These are phyloP conservation scores for Blastobotrys illinoisensis DNA, from an alignment of 1,139 yeast species.

Conservation along the genomic window DNA sequence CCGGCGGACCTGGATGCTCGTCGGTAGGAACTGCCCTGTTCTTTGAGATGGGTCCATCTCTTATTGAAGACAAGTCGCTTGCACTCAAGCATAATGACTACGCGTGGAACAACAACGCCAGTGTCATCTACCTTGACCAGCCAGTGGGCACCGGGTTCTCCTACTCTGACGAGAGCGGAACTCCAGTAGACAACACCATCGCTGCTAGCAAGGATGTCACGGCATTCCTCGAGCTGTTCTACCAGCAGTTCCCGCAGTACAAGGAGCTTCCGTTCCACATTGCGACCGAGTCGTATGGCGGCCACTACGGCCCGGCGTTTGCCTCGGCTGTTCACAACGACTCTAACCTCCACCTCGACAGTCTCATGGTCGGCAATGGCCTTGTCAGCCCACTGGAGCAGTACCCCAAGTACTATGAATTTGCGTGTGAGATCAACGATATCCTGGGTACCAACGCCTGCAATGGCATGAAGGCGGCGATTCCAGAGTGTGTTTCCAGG, in stretches of 20 bases:
- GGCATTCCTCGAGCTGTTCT: slow-evolving; percentile 70
- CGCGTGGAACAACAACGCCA: slow-evolving; percentile 68
- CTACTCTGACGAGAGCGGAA: slow-evolving; percentile 26
- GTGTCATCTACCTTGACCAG: slow-evolving; percentile 66
- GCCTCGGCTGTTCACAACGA: slow-evolving; percentile 66
- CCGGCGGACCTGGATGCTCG: slow-evolving; percentile 73
- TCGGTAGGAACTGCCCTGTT: slow-evolving; percentile 53
- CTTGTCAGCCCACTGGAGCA: slow-evolving; percentile 72
- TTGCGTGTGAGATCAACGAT: slow-evolving; percentile 85
- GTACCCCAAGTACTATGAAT: slow-evolving; percentile 54
- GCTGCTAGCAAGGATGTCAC: slow-evolving; percentile 78
- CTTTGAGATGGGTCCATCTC: slow-evolving; percentile 64
- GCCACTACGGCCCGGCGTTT: slow-evolving; percentile 78
- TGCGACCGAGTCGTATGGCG: slow-evolving; percentile 86
- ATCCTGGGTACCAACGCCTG: slow-evolving; percentile 38
- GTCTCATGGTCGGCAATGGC: slow-evolving; percentile 80
- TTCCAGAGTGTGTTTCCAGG: neutral
- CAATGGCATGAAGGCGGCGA: neutral
- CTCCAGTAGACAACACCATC: slow-evolving; percentile 54
- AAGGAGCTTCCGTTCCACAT: slow-evolving; percentile 61
- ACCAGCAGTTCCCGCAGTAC: slow-evolving; percentile 66
- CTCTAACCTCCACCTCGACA: slow-evolving; percentile 47
- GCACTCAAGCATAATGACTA: slow-evolving; percentile 54
- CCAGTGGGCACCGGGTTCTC: slow-evolving; percentile 65
- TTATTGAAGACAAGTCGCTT: slow-evolving; percentile 42